phyloP scores from a whole-genome alignment of 2,329 filamentous ascomycete species.

The Fusarium keratoplasticum region DNA sequence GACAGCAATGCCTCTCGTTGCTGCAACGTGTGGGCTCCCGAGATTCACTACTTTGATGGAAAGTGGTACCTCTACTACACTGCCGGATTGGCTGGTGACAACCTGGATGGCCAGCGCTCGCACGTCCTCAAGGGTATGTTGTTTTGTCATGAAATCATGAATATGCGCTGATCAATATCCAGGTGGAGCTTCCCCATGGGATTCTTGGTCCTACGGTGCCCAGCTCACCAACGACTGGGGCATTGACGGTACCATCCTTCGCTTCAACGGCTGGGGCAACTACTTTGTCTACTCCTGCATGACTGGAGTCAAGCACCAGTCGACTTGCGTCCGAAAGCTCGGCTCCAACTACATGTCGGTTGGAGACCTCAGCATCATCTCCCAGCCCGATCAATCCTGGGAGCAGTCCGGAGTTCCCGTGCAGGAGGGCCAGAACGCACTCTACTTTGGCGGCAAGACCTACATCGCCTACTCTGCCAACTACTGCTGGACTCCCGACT shows the following conservation, averaged over 20 bases:
- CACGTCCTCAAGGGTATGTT: conserved; percentile 62
- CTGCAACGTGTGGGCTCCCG: conserved; percentile 70
- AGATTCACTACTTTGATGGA: conserved; percentile 63
- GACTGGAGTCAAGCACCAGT: conserved; percentile 53
- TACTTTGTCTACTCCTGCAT: conserved; percentile 68
- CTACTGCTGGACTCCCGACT: conserved; percentile 67
- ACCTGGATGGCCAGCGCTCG: conserved; percentile 62
- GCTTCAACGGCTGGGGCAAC: conserved; percentile 57
- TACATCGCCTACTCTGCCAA: conserved; percentile 66
- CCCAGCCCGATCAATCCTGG: conserved; percentile 62
- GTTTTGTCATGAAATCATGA: fast-evolving
- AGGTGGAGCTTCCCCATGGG: conserved; percentile 65
- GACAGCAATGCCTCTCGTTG: conserved; percentile 59
- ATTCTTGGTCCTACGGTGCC: conserved; percentile 61
- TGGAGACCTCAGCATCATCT: conserved; percentile 61
- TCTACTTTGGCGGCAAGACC: conserved; percentile 65
- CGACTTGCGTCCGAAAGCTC: conserved; percentile 54
- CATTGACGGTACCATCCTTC: conserved; percentile 66
- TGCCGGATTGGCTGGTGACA: conserved; percentile 54
- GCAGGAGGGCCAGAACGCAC: conserved; percentile 65
- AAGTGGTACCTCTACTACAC: conserved; percentile 69
- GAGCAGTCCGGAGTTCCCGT: conserved; percentile 62
- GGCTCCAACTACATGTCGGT: conserved; percentile 53
- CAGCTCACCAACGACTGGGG: conserved; percentile 61
- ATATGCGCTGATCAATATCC: background rate